These are phyloP conservation scores for Discostella pseudostelligera DNA, from an alignment of 108 stramenopile species.

Conservation along the genomic window DNA sequence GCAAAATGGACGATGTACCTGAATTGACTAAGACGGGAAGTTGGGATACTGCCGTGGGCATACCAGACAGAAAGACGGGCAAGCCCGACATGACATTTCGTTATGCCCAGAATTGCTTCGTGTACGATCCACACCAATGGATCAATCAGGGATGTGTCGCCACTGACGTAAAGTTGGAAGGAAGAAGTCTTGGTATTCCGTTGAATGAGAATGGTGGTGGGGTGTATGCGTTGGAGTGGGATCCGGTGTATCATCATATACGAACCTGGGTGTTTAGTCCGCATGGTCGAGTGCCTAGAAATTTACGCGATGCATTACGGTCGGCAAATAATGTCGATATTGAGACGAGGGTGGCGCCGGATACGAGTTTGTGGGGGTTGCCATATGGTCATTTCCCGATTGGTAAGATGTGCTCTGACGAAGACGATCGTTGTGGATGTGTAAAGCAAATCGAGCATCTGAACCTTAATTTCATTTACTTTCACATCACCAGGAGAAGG, in stretches of 20 bases:
- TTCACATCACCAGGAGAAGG: conserved; percentile 45
- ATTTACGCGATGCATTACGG: conserved; percentile 67
- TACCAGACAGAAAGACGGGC: conserved; percentile 73
- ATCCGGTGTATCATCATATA: conserved; percentile 80
- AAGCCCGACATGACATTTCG: conserved; percentile 63
- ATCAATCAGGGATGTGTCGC: conserved; percentile 91
- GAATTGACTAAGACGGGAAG: conserved; percentile 71
- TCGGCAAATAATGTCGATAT: conserved; percentile 55
- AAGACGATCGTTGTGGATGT: too few relatives aligned
- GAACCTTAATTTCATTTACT: neutral
- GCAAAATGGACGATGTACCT: conserved; percentile 55
- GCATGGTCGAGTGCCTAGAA: conserved; percentile 69
- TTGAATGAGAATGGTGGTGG: conserved; percentile 86
- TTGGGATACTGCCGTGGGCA: conserved; percentile 86
- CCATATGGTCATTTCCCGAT: conserved; percentile 90
- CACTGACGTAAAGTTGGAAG: conserved; percentile 50
- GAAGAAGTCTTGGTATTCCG: conserved; percentile 66
- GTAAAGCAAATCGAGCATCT: too few relatives aligned
- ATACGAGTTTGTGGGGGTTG: conserved; percentile 79
- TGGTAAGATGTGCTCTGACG: too few relatives aligned
- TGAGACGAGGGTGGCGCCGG: conserved; percentile 63
- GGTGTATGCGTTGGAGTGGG: conserved; percentile 87
- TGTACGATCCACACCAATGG: conserved; percentile 90
- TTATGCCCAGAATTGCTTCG: conserved; percentile 77
- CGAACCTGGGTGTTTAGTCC: conserved; percentile 85